Percentiles rank a stretch among this genome's conserved stretches.
Conservation (phyloP, 169 alveolate species). For the Eimeria tenella region DNA sequence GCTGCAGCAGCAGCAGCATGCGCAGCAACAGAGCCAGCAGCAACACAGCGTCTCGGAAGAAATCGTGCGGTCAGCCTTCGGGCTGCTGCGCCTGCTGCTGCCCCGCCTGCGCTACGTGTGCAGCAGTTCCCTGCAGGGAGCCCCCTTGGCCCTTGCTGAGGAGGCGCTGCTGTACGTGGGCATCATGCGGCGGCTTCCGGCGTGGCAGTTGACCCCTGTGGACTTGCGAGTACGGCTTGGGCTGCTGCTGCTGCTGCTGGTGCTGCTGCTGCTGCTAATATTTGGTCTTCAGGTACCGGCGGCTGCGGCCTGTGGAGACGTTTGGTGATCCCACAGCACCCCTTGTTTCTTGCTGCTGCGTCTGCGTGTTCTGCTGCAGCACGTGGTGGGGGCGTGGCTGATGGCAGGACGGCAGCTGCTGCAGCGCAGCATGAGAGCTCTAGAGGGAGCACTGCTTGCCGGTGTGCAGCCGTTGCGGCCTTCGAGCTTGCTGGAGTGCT, state of each 20-base stretch:
- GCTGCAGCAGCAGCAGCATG: constrained; percentile 67
- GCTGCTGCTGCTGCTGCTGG: constrained; percentile 15
- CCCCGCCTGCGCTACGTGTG: constrained; percentile 42
- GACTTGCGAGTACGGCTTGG: constrained; percentile 1
- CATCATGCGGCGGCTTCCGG: constrained; percentile 28
- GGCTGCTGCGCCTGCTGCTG: constrained; percentile 43
- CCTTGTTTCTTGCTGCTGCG: neutral
- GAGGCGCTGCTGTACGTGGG: constrained; percentile 13
- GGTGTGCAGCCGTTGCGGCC: constrained; percentile 12
- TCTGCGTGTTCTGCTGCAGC: constrained; percentile 34
- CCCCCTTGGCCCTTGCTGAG: constrained; percentile 40
- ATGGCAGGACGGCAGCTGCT: constrained; percentile 54
- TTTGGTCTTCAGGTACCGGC: neutral
- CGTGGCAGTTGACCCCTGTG: constrained; percentile 13
- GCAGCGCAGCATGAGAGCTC: constrained; percentile 51
- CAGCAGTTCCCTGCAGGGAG: neutral
- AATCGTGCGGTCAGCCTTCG: constrained; percentile 5
- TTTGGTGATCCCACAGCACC: neutral
- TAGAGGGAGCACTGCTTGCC: constrained; percentile 27
- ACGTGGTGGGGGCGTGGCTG: constrained; percentile 46
- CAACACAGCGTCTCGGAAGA: neutral
- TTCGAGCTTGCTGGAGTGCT: constrained; percentile 44
- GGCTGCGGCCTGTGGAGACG: neutral
- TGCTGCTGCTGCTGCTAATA: constrained; percentile 19
- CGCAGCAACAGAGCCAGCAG: constrained; percentile 26